Evolutionary conservation across 805 yeast genomes (phyloP), one percentile per base, ranked within the genome.

Genomic region (Scheffersomyces amazonensis): DNA sequence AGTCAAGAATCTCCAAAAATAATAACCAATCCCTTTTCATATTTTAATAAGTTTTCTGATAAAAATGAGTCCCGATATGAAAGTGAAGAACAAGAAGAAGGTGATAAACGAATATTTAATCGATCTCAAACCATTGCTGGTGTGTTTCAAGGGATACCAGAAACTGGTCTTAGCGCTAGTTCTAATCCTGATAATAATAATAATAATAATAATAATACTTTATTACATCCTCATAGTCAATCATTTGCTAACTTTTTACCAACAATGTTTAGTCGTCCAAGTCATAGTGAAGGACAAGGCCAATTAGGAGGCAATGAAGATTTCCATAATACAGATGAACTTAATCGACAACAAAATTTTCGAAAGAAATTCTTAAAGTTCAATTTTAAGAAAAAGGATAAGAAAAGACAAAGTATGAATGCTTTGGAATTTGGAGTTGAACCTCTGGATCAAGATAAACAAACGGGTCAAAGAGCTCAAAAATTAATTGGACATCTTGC

Each of bases 401-500:
- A 44, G 18, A 56, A 54, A 16, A 48, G 49, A 22, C 53, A 49
- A 36, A 41, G 41, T 22, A 42, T 51, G 2, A 48, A 45, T 1
- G 44, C 49, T 10, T 50, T 42, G 15, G 48, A 44, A 2, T 50
- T 42, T 13, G 60, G 46, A 15, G 36, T 27, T 9, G 16, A 21
- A 16, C 34, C 36, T 27, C 30, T 35, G 31, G 45, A 42, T 13
- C 35, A 53, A 5, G 62, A 58, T 21, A 58, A 54, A 22, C 39
- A 44, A 11, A 59, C 68, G 12, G 65, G 66, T 4, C 62, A 61
- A 40, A 53, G 74, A 33, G 73, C 72, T 1, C 58, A 50, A 29
- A 52, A 42, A 7, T 52, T 68, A 28, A 46, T 69, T 10, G 58
- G 58, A 11, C 50, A 85, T 19, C 63, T 87, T 41, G 49, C 76